phyloP scores from a whole-genome alignment of 768 basidiomycete genomes.

The Epithele typhae region DNA sequence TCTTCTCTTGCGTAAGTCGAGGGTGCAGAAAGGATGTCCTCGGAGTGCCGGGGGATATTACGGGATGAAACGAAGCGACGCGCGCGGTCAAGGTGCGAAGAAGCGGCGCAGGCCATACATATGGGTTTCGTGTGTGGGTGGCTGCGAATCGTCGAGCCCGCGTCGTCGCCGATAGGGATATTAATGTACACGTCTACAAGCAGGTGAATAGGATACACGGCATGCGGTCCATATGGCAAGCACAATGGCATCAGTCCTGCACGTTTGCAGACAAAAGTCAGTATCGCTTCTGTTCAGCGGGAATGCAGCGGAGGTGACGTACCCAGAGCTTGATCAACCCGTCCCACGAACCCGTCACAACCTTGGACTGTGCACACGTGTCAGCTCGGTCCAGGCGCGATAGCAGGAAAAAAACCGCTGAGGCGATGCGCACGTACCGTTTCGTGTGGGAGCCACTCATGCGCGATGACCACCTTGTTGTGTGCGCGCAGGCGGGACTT shows the following conservation, averaged over 20 bases:
- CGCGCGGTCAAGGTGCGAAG: too few species aligned
- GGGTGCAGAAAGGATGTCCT: too few species aligned
- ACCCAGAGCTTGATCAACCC: constrained; percentile 98
- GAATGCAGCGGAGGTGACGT: constrained; percentile 27
- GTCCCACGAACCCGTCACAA: constrained; percentile 97
- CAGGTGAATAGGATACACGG: not conserved
- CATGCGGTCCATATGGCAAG: not conserved
- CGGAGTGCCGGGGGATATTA: too few species aligned
- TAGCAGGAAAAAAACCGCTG: not conserved
- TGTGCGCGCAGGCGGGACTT: constrained; percentile 88
- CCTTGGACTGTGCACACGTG: constrained; percentile 67
- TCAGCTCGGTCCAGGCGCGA: constrained; percentile 13
- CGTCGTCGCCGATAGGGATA: too few species aligned
- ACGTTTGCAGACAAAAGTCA: not conserved
- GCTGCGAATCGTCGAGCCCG: too few species aligned
- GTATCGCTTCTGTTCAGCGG: not conserved
- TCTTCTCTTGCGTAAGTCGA: too few species aligned
- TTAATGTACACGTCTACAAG: constrained; percentile 7
- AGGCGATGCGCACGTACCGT: constrained; percentile 55
- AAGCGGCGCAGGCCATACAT: too few species aligned
- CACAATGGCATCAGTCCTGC: constrained; percentile 9
- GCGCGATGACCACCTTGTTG: constrained; percentile 94
- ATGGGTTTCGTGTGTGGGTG: too few species aligned
- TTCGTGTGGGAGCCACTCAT: constrained; percentile 98
- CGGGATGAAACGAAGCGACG: too few species aligned